Percentiles rank a stretch among this genome's conserved stretches.
phyloP scores from a whole-genome alignment of 148 eudicot genomes.

The Nepenthes mirabilis region DNA sequence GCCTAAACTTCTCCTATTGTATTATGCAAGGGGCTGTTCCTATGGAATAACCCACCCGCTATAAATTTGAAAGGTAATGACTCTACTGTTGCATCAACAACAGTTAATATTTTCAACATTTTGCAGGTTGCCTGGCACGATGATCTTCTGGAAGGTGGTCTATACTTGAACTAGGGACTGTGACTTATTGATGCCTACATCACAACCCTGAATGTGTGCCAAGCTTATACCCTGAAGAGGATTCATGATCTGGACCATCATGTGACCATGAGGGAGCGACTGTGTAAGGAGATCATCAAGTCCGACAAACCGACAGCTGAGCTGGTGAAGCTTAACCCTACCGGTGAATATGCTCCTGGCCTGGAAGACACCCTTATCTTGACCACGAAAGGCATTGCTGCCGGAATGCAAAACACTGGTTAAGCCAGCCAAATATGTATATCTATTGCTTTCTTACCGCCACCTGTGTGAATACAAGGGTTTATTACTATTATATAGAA shows the following conservation, averaged over 20 bases:
- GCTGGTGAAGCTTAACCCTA: background rate
- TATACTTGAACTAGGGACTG: slow-evolving; percentile 45
- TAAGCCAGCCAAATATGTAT: background rate
- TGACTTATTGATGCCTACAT: slow-evolving; percentile 42
- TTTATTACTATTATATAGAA: too few relatives aligned
- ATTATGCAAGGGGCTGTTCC: too few relatives aligned
- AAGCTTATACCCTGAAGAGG: slow-evolving; percentile 37
- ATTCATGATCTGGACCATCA: slow-evolving; percentile 35
- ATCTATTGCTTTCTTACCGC: too few relatives aligned
- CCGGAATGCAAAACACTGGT: background rate
- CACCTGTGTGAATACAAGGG: too few relatives aligned
- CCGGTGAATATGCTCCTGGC: slow-evolving; percentile 1
- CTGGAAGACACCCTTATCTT: background rate
- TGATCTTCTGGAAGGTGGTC: slow-evolving; percentile 44
- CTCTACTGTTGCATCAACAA: too few relatives aligned
- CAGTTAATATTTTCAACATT: background rate
- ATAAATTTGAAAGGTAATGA: too few relatives aligned
- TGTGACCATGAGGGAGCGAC: slow-evolving; percentile 29
- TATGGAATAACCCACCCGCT: too few relatives aligned
- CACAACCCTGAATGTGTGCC: slow-evolving; percentile 34
- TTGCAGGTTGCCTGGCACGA: slow-evolving; percentile 40
- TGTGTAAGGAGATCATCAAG: slow-evolving; percentile 29
- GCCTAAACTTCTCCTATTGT: too few relatives aligned
- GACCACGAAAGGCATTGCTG: slow-evolving; percentile 2
- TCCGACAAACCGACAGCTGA: slow-evolving; percentile 17